Conservation (phyloP, 1,284 basidiomycete species). For the Pascua guehoae region DNA sequence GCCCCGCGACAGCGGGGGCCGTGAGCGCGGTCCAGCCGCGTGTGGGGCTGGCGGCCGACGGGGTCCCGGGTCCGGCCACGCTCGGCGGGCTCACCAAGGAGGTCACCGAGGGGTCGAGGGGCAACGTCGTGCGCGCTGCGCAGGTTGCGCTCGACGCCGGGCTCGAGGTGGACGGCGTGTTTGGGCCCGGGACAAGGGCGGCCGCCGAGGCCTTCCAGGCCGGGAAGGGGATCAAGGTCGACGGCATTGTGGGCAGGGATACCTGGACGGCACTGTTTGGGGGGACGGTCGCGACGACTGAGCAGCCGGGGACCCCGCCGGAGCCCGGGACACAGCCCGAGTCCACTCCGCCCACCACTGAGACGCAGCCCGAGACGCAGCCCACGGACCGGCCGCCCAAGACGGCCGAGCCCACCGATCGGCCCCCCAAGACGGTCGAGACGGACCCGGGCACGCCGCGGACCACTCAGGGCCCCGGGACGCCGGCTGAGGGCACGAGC, state of each 20-base stretch:
- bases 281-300: too few species aligned
- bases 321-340: too few species aligned
- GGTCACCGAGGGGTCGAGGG: not conserved
- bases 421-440: too few species aligned
- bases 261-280: not conserved
- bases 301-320: too few species aligned
- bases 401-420: too few species aligned
- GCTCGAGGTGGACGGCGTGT: conserved; percentile 1
- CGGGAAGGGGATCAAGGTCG: not conserved
- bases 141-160: conserved; percentile 2
- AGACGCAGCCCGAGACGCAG: too few species aligned
- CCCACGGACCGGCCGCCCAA: too few species aligned
- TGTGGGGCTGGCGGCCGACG: not conserved
- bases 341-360: too few species aligned
- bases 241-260: not conserved
- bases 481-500: too few species aligned
- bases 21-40: not conserved
- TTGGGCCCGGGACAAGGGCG: not conserved
- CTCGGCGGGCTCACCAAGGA: conserved; percentile 1
- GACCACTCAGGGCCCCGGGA: too few species aligned
- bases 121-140: not conserved
- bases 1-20: not conserved
- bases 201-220: not conserved
- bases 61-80: conserved; percentile 1
- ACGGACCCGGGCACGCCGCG: too few species aligned